Evolutionary conservation across 2,329 filamentous ascomycete genomes (phyloP).

Genomic region (Colletotrichum australisinense): DNA sequence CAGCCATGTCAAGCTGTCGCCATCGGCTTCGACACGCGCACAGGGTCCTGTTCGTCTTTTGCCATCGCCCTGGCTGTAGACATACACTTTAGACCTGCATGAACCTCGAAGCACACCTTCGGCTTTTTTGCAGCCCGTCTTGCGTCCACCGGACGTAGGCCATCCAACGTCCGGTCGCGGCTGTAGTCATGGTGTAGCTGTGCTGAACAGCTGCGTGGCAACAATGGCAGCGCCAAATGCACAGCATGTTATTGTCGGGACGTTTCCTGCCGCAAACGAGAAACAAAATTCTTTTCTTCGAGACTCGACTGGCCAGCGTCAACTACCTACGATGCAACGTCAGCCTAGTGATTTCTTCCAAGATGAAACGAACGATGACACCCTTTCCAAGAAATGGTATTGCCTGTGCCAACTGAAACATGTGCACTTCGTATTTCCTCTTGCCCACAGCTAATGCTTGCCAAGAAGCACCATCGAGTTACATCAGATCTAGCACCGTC

Average conservation of each 20-base stretch:
- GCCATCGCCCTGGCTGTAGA: not conserved
- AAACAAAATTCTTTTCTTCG: not conserved
- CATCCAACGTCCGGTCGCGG: not conserved
- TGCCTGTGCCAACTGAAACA: constrained; percentile 27
- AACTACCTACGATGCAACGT: not conserved
- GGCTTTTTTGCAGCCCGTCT: constrained; percentile 2
- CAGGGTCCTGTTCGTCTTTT: constrained; percentile 1
- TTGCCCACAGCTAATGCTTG: not conserved
- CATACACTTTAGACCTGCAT: constrained; percentile 13
- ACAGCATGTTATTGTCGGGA: not conserved
- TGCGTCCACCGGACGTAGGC: not conserved
- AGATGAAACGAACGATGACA: constrained; percentile 21
- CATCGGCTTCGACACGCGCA: not conserved
- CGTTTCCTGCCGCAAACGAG: not conserved
- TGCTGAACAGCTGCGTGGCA: not conserved
- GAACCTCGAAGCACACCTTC: not conserved
- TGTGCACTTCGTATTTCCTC: constrained; percentile 25
- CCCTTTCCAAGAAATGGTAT: not conserved
- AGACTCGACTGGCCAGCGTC: not conserved
- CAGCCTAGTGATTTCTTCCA: not conserved
- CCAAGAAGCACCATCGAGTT: constrained; percentile 29
- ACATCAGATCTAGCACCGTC: constrained; percentile 13
- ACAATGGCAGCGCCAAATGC: not conserved
- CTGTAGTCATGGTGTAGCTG: not conserved
- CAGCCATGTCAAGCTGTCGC: constrained; percentile 10